Evolutionary conservation across 345 rosid genomes (phyloP).

Genomic region (Anacardium occidentale): DNA sequence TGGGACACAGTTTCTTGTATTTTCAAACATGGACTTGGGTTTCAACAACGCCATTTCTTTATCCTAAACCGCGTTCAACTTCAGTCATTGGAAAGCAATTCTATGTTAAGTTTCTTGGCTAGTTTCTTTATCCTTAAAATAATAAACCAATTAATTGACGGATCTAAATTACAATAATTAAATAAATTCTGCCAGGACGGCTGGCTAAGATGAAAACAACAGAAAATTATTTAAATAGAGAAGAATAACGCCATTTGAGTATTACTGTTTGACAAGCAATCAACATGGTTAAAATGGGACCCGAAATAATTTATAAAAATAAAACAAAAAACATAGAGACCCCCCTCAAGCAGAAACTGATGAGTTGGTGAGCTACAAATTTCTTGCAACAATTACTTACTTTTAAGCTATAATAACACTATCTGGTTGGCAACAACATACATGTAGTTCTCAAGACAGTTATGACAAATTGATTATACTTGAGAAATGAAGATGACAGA

Average conservation of each 20-base stretch:
- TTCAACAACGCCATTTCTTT: too few species aligned
- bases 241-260: not conserved
- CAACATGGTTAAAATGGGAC: not conserved
- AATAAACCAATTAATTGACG: not conserved
- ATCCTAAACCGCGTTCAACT: too few species aligned
- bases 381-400: slow-evolving; percentile 2
- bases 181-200: slow-evolving; percentile 1
- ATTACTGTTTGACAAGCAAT: not conserved
- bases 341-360: not conserved
- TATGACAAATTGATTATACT: not conserved
- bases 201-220: not conserved
- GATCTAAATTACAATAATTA: not conserved
- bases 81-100: too few species aligned
- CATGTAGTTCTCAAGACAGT: slow-evolving; percentile 6
- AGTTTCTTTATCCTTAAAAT: too few species aligned
- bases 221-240: not conserved
- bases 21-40: not conserved
- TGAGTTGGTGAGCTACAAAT: slow-evolving; percentile 16
- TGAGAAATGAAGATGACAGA: not conserved
- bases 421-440: not conserved
- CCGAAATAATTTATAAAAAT: not conserved
- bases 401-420: not conserved
- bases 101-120: too few species aligned
- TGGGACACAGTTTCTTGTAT: not conserved
- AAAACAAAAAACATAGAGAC: slow-evolving; percentile 8